A percentile compares a stretch with the other conserved stretches of the same genome.
These are phyloP conservation scores for Lachancea mirantina DNA, from an alignment of 805 yeast genomes.

Conservation along the genomic window DNA sequence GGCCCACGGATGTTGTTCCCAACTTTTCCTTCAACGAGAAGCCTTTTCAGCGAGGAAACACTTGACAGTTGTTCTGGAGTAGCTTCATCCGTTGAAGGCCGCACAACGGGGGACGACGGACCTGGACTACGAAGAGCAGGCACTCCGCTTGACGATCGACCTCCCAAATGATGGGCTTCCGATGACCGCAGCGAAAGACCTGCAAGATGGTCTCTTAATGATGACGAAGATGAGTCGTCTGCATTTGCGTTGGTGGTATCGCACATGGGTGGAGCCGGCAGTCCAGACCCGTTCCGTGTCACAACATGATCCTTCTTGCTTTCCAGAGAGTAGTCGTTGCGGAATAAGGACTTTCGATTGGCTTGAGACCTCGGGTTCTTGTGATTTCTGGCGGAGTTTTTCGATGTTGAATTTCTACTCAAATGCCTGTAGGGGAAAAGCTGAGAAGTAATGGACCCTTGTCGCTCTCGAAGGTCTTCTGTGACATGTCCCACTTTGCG, in stretches of 20 bases:
- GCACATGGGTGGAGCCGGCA: conserved; percentile 9
- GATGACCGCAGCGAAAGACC: conserved; percentile 14
- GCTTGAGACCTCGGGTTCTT: conserved; percentile 1
- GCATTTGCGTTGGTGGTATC: conserved; percentile 6
- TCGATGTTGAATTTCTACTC: conserved; percentile 11
- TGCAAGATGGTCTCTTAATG: conserved; percentile 17
- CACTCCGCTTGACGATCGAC: conserved; percentile 5
- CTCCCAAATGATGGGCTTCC: conserved; percentile 6
- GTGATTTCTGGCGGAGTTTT: conserved; percentile 1
- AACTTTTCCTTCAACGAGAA: conserved; percentile 12
- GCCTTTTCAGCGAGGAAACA: conserved; percentile 19
- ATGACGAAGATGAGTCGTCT: conserved; percentile 8
- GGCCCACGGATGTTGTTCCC: conserved; percentile 4
- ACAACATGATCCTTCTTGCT: too few species aligned
- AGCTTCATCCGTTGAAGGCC: conserved; percentile 18
- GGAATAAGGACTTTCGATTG: conserved; percentile 4
- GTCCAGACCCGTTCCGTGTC: conserved; percentile 2
- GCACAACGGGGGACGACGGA: conserved; percentile 20
- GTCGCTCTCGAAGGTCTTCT: conserved; percentile 8
- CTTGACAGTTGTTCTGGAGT: conserved; percentile 9
- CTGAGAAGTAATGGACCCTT: conserved; percentile 17
- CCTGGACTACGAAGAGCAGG: conserved; percentile 17
- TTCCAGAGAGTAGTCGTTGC: conserved; percentile 7
- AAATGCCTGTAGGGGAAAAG: conserved; percentile 16
- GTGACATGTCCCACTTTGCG: conserved; percentile 6